Conservation (phyloP, 768 basidiomycete species). For the Scleroderma citrinum region DNA sequence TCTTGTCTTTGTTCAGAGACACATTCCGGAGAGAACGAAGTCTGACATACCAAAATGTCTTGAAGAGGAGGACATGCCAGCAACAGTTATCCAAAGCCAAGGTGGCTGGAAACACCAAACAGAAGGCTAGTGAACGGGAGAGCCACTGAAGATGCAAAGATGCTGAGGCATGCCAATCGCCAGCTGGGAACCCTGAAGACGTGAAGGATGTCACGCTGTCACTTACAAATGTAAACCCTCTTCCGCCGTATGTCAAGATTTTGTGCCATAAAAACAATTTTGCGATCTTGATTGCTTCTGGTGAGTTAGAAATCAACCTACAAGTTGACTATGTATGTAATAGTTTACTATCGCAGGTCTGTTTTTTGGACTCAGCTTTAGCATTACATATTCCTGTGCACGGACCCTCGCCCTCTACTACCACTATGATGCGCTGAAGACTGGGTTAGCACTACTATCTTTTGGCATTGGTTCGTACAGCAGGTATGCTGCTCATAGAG, state of each 20-base stretch:
- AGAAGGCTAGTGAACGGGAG: background rate
- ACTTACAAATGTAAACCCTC: slow-evolving; percentile 65
- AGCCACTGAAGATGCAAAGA: slow-evolving; percentile 16
- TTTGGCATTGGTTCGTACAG: slow-evolving; percentile 56
- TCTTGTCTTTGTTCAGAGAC: slow-evolving; percentile 72
- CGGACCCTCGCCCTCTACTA: slow-evolving; percentile 65
- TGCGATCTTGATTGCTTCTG: slow-evolving; percentile 39
- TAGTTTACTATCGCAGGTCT: slow-evolving; percentile 40
- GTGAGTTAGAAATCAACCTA: slow-evolving; percentile 17
- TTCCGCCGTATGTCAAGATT: slow-evolving; percentile 56
- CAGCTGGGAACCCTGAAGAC: slow-evolving; percentile 5
- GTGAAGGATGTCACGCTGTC: slow-evolving; percentile 46
- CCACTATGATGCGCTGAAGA: slow-evolving; percentile 60
- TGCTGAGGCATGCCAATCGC: slow-evolving; percentile 16
- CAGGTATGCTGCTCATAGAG: too few species aligned
- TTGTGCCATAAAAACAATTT: slow-evolving; percentile 63
- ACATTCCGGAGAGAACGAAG: slow-evolving; percentile 84
- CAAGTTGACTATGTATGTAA: background rate
- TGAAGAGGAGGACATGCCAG: slow-evolving; percentile 39
- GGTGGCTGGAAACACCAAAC: slow-evolving; percentile 1
- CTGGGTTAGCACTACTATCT: slow-evolving; percentile 72
- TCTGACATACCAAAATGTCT: slow-evolving; percentile 64
- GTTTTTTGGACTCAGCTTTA: slow-evolving; percentile 64
- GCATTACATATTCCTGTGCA: slow-evolving; percentile 68
- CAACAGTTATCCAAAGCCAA: slow-evolving; percentile 14